Percentiles rank a stretch among this genome's conserved stretches.
phyloP scores from a whole-genome alignment of 2,329 filamentous ascomycete species.

The Trichoderma sp. region DNA sequence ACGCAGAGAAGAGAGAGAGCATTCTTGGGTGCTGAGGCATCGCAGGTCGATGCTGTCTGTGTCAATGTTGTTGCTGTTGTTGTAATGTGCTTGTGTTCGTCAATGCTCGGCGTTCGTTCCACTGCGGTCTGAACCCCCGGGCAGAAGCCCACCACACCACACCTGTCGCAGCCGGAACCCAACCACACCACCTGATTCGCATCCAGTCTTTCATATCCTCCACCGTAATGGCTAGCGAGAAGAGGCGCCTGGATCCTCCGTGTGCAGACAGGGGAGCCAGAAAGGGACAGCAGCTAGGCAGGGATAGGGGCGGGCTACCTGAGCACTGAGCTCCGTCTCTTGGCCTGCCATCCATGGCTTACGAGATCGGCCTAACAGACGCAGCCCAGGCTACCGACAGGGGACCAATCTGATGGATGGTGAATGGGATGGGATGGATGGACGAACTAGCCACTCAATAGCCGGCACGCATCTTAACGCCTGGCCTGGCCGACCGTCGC shows the following conservation, averaged over 20 bases:
- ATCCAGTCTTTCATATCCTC: constrained; percentile 20
- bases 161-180: constrained; percentile 19
- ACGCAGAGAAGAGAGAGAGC: neutral
- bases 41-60: neutral
- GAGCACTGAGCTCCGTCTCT: constrained; percentile 21
- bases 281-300: constrained; percentile 17
- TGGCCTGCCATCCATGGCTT: constrained; percentile 23
- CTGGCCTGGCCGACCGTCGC: constrained; percentile 16
- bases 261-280: constrained; percentile 22
- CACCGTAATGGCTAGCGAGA: constrained; percentile 22
- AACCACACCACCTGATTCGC: constrained; percentile 24
- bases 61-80: neutral
- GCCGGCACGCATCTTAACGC: constrained; percentile 23
- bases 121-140: constrained; percentile 12
- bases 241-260: constrained; percentile 22
- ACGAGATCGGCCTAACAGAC: constrained; percentile 24
- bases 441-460: constrained; percentile 18
- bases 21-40: constrained; percentile 1
- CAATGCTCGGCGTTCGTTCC: constrained; percentile 8
- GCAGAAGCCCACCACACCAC: constrained; percentile 12
- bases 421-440: constrained; percentile 18
- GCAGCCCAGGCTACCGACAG: constrained; percentile 18
- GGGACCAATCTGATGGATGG: constrained; percentile 20
- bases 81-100: neutral
- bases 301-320: constrained; percentile 19